Percentiles rank a stretch among this genome's conserved stretches.
These are phyloP conservation scores for Colletotrichum orbiculare DNA, from an alignment of 2,329 filamentous ascomycete species.

Conservation along the genomic window DNA sequence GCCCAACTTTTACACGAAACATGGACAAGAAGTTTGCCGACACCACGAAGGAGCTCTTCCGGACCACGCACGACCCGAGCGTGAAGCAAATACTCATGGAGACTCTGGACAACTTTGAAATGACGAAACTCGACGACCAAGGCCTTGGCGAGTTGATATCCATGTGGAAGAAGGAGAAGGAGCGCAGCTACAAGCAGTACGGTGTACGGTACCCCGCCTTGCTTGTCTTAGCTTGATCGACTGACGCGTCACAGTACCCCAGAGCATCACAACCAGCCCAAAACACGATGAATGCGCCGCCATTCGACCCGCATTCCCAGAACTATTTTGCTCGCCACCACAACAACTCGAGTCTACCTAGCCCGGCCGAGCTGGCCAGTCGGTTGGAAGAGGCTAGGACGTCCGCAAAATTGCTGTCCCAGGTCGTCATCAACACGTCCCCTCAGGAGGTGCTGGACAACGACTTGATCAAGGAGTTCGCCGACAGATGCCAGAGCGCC, in stretches of 20 bases:
- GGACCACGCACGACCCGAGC: conserved; percentile 75
- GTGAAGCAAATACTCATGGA: conserved; percentile 90
- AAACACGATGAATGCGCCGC: conserved; percentile 55
- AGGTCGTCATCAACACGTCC: conserved; percentile 89
- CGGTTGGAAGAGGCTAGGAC: conserved; percentile 91
- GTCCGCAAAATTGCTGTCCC: conserved; percentile 90
- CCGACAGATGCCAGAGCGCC: conserved; percentile 84
- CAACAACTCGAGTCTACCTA: conserved; percentile 65
- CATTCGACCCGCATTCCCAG: conserved; percentile 57
- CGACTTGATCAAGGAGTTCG: conserved; percentile 94
- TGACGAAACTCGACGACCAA: conserved; percentile 78
- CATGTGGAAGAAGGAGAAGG: conserved; percentile 94
- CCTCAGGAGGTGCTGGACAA: conserved; percentile 79
- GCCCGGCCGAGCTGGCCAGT: conserved; percentile 80
- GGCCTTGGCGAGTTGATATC: conserved; percentile 76
- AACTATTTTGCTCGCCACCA: conserved; percentile 69
- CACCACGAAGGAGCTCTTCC: conserved; percentile 79
- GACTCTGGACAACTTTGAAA: conserved; percentile 82
- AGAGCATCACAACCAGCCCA: conserved; percentile 44
- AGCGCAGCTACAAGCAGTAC: conserved; percentile 65
- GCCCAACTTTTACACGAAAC: conserved; percentile 89
- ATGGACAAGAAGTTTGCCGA: conserved; percentile 86
- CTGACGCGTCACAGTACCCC: conserved; percentile 38
- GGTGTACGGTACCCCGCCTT: conserved; percentile 53
- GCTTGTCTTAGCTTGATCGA: neutral